Percentiles rank a stretch among this genome's conserved stretches.
phyloP scores from a whole-genome alignment of 2,329 filamentous ascomycete species.

The Laburnicola sp. region DNA sequence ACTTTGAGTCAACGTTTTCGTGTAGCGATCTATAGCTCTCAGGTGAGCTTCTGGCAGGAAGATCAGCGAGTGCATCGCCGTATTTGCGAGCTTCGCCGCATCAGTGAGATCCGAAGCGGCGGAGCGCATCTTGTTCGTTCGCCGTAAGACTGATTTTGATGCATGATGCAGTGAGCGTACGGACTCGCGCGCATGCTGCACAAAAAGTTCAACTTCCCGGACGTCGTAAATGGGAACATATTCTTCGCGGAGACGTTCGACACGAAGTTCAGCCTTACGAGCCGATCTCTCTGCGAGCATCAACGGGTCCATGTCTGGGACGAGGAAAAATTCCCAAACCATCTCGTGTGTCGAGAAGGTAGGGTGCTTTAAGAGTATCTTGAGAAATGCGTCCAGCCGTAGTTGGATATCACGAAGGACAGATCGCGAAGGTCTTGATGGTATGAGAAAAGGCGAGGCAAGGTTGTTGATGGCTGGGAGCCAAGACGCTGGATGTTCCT shows the following conservation, averaged over 20 bases:
- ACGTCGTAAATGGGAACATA: conserved; percentile 79
- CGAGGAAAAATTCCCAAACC: conserved; percentile 98
- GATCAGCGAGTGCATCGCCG: conserved; percentile 57
- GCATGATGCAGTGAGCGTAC: conserved; percentile 82
- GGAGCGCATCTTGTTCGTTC: conserved; percentile 73
- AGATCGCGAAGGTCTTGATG: conserved; percentile 85
- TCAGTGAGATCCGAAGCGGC: conserved; percentile 69
- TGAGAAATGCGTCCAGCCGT: conserved; percentile 83
- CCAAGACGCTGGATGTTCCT: conserved; percentile 96
- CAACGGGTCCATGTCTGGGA: conserved; percentile 86
- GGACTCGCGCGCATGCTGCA: conserved; percentile 86
- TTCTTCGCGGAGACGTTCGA: conserved; percentile 86
- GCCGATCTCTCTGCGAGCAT: conserved; percentile 88
- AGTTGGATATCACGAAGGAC: conserved; percentile 86
- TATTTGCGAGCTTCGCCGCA: conserved; percentile 59
- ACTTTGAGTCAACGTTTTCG: conserved; percentile 64
- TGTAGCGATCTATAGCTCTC: conserved; percentile 72
- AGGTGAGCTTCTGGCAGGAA: conserved; percentile 72
- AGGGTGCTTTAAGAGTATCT: conserved; percentile 81
- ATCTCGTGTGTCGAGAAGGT: conserved; percentile 96
- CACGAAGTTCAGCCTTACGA: conserved; percentile 79
- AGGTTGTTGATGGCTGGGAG: conserved; percentile 77
- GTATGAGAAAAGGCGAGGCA: conserved; percentile 88
- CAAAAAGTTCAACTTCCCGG: conserved; percentile 88
- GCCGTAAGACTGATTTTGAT: conserved; percentile 78